phyloP scores from a whole-genome alignment of 2,329 filamentous ascomycete genomes.

The Mycogone perniciosa region DNA sequence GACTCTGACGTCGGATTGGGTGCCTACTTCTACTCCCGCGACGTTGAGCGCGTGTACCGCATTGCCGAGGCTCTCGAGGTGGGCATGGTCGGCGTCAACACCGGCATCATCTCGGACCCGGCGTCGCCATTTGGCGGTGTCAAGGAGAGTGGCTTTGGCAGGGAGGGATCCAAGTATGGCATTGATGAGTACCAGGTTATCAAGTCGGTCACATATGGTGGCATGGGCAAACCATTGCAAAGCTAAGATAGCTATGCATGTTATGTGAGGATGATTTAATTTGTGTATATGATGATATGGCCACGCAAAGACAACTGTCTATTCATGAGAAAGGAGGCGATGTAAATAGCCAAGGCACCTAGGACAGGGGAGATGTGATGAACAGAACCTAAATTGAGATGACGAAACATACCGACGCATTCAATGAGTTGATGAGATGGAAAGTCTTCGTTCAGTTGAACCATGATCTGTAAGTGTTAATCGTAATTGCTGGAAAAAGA shows the following conservation, averaged over 20 bases:
- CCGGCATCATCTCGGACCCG: conserved; percentile 57
- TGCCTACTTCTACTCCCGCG: conserved; percentile 81
- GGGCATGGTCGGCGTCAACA: conserved; percentile 84
- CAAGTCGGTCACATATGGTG: conserved; percentile 56
- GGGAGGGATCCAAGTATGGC: conserved; percentile 72
- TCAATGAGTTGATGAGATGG: no score
- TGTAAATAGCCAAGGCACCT: no score
- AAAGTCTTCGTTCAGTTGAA: no score
- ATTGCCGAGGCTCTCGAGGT: conserved; percentile 69
- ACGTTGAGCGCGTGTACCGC: conserved; percentile 53
- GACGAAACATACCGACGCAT: no score
- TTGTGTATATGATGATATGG: no score
- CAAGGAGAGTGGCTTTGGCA: conserved; percentile 74
- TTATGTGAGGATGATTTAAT: neutral
- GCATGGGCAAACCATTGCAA: conserved; percentile 51
- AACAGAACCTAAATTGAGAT: no score
- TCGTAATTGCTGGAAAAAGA: no score
- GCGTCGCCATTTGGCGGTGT: conserved; percentile 68
- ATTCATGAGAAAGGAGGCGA: no score
- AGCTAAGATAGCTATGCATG: conserved; percentile 21
- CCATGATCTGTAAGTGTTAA: no score
- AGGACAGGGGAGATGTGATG: no score
- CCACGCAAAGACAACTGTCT: no score
- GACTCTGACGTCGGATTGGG: conserved; percentile 78
- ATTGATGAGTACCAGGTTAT: conserved; percentile 69